Evolutionary conservation across 805 yeast genomes (phyloP).

Genomic region (Hanseniaspora vineae): DNA sequence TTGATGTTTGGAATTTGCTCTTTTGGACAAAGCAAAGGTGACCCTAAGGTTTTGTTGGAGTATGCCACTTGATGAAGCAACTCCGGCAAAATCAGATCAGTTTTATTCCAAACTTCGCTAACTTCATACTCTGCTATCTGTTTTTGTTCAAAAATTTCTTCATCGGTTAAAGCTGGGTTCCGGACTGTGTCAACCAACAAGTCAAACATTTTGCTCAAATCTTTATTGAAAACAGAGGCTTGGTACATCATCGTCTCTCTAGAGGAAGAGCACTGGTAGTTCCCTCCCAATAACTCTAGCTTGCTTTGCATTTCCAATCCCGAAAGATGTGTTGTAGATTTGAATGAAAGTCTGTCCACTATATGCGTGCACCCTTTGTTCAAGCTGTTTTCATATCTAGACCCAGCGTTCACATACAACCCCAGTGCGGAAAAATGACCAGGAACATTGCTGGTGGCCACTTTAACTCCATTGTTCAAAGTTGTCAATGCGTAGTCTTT

Average conservation of each 20-base stretch:
- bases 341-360: constrained; percentile 75
- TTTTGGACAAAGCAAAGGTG: constrained; percentile 71
- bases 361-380: constrained; percentile 72
- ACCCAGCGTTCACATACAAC: constrained; percentile 80
- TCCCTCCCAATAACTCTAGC: constrained; percentile 78
- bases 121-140: constrained; percentile 70
- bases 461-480: constrained; percentile 63
- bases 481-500: constrained; percentile 21
- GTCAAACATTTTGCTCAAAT: constrained; percentile 65
- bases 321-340: constrained; percentile 43
- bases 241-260: constrained; percentile 89
- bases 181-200: constrained; percentile 68
- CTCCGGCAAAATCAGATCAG: constrained; percentile 80
- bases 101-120: constrained; percentile 68
- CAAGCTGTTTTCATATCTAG: constrained; percentile 56
- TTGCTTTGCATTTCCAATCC: constrained; percentile 64
- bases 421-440: constrained; percentile 90
- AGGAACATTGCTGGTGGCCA: constrained; percentile 75
- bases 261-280: constrained; percentile 83
- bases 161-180: constrained; percentile 50
- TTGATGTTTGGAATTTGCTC: constrained; percentile 49
- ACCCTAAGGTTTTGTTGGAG: constrained; percentile 59
- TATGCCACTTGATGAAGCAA: constrained; percentile 79
- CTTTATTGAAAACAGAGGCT: constrained; percentile 84
- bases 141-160: constrained; percentile 63